phyloP scores from a whole-genome alignment of 164 flowering plant species.

The Stephania yunnanensis region DNA sequence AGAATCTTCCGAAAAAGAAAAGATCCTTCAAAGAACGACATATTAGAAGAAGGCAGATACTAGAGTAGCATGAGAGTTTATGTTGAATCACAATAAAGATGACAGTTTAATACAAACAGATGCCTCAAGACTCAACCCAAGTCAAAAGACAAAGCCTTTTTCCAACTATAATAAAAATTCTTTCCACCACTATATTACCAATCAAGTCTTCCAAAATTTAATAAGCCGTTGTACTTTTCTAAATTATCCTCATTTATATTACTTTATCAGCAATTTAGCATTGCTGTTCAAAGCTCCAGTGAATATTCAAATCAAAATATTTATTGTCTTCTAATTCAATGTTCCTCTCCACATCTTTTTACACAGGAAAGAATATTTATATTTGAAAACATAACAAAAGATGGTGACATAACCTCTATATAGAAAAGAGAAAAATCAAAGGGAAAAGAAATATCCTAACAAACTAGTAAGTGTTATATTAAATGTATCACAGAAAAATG shows the following conservation, averaged over 20 bases:
- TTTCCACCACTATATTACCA: not conserved
- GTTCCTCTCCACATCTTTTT: too few relatives aligned
- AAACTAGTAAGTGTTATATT: not conserved
- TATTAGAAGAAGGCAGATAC: not conserved
- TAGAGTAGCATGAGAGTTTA: not conserved
- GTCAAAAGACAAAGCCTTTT: not conserved
- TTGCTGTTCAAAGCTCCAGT: too few relatives aligned
- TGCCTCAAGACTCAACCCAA: not conserved
- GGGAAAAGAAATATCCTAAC: not conserved
- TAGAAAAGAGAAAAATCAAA: too few relatives aligned
- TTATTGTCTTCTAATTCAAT: too few relatives aligned
- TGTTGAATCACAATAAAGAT: too few relatives aligned
- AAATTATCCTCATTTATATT: not conserved
- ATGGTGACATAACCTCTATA: too few relatives aligned
- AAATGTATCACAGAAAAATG: not conserved
- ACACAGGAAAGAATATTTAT: too few relatives aligned
- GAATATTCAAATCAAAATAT: too few relatives aligned
- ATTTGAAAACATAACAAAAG: too few relatives aligned
- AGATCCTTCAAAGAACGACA: not conserved
- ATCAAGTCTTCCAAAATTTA: not conserved
- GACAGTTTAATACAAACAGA: too few relatives aligned
- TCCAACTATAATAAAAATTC: not conserved
- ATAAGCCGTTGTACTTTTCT: not conserved
- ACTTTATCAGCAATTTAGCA: too few relatives aligned
- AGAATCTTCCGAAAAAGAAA: too few relatives aligned